Evolutionary conservation across 2,329 filamentous ascomycete genomes (phyloP).

Genomic region (Ilyonectria mors-panacis): DNA sequence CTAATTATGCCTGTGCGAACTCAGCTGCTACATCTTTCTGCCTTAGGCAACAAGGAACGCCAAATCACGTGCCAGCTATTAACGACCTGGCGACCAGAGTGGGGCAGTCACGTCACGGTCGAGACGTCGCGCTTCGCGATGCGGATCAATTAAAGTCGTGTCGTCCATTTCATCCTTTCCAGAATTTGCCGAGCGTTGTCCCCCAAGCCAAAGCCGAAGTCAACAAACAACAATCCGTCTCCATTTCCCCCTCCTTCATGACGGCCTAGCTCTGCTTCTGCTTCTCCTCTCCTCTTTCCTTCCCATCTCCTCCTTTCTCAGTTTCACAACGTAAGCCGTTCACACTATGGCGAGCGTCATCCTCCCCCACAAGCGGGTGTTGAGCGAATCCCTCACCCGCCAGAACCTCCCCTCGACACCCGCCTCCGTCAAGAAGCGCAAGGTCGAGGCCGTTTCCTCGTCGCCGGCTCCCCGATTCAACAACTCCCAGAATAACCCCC

Average conservation of each 20-base stretch:
- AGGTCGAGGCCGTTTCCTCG: conserved; percentile 76
- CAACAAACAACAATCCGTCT: conserved; percentile 26
- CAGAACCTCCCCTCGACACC: conserved; percentile 73
- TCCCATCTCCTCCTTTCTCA: conserved; percentile 15
- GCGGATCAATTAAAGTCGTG: conserved; percentile 50
- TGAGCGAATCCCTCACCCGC: conserved; percentile 77
- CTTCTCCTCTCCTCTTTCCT: conserved; percentile 9
- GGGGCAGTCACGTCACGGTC: conserved; percentile 57
- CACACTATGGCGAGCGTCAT: conserved; percentile 64
- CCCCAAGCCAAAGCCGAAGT: conserved; percentile 30
- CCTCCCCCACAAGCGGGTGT: conserved; percentile 80
- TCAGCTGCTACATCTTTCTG: neutral
- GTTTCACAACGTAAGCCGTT: conserved; percentile 30
- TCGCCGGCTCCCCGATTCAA: conserved; percentile 71
- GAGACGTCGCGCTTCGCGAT: conserved; percentile 52
- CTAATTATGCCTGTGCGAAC: no score
- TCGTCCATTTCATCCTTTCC: conserved; percentile 38
- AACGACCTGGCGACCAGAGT: conserved; percentile 40
- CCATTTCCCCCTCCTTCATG: conserved; percentile 34
- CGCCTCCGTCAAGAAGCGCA: conserved; percentile 82
- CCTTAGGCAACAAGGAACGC: conserved; percentile 33
- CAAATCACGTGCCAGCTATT: conserved; percentile 51
- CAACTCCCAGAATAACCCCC: conserved; percentile 73
- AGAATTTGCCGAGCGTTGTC: conserved; percentile 27
- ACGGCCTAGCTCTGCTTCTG: conserved; percentile 14